Percentiles rank a stretch among this genome's conserved stretches.
phyloP scores from a whole-genome alignment of 1,284 basidiomycete species.

The Phylloboletellus chloephorus region DNA sequence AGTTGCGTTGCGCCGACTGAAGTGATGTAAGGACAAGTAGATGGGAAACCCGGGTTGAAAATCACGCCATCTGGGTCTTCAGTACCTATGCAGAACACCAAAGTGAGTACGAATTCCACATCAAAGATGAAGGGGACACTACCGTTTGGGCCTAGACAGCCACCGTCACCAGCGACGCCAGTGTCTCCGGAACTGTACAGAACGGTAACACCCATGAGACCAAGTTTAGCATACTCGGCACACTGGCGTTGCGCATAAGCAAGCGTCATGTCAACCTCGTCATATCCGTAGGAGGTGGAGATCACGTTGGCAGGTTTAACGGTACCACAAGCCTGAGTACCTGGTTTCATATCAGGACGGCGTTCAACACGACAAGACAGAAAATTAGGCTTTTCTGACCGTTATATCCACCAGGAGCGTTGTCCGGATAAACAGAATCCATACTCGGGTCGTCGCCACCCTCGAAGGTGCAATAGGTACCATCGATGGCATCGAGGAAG shows the following conservation, averaged over 20 bases:
- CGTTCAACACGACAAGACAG: conserved; percentile 4
- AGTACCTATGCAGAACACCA: conserved; percentile 6
- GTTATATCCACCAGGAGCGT: conserved; percentile 38
- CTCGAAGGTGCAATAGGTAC: conserved; percentile 53
- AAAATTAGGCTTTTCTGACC: conserved; percentile 10
- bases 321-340: conserved; percentile 45
- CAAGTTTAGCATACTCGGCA: conserved; percentile 49
- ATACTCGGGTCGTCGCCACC: conserved; percentile 52
- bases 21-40: conserved; percentile 43
- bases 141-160: conserved; percentile 42
- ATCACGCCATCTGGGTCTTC: conserved; percentile 22
- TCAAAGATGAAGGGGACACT: not conserved
- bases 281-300: conserved; percentile 49
- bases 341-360: conserved; percentile 19
- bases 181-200: conserved; percentile 48
- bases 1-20: conserved; percentile 46
- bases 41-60: conserved; percentile 49
- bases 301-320: conserved; percentile 47
- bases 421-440: conserved; percentile 53
- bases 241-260: conserved; percentile 49
- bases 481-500: conserved; percentile 44
- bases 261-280: conserved; percentile 44
- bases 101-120: not conserved
- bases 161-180: conserved; percentile 43
- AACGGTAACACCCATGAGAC: conserved; percentile 44